Evolutionary conservation across 2,329 filamentous ascomycete species (phyloP), one percentile per base, ranked within the genome.

Genomic region (Peltaster fructicola): DNA sequence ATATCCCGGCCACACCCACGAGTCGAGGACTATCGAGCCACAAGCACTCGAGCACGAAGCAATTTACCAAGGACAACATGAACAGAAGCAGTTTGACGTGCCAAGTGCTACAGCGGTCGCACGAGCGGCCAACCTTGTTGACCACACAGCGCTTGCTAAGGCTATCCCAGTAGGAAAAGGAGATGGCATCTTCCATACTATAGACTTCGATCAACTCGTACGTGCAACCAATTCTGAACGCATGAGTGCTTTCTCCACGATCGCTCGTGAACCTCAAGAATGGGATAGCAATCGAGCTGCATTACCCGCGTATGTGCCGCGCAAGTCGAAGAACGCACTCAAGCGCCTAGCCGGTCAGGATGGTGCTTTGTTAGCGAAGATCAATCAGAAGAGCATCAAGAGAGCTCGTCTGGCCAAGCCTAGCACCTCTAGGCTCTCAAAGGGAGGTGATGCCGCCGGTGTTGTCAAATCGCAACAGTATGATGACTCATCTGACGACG

Each of bases 311-410:
- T 58, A 57, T 29, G 43, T 44, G 3, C 41, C 50, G 17, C 48
- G 58, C 14, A 53, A 53, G 25, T 61, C 58, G 9, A 44, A 53
- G 21, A 59, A 55, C 23, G 57, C 61, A 18, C 35, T 61, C 21
- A 53, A 53, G 28, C 50, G 44, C 26, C 40, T 52, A 8, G 56
- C 52, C 14, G 49, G 46, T 4, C 50, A 50, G 21, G 54, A 58
- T 30, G 48, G 49, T 14, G 50, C 47, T 23, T 38, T 59, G 9
- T 39, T 51, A 18, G 47, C 44, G 15, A 52, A 48, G 38, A 39
- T 52, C 22, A 36, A 43, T 14, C 50, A 49, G 37, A 48, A 44
- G 27, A 36, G 41, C 7, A 30, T 33, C 14, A 50, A 40, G 30
- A 41, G 42, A 29, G 25, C 35, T 12, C 36, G 31, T 15, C 17